Conservation (phyloP, 1,139 yeast species). For the Sugiyamaella neomexicana region DNA sequence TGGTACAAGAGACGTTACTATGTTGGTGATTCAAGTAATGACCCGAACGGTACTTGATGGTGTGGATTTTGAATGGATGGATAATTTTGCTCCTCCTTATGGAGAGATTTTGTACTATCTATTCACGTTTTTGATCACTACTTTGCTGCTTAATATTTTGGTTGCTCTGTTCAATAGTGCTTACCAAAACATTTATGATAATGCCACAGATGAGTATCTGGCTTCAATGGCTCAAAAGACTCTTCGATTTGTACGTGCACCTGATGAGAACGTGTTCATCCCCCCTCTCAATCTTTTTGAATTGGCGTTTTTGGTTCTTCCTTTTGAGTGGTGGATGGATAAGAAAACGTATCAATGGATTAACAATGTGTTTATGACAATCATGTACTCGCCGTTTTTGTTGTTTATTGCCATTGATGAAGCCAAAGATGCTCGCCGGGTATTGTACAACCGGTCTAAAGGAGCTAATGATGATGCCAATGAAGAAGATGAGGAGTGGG, state of each 20-base stretch:
- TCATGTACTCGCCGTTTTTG: conserved; percentile 69
- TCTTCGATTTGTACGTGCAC: conserved; percentile 79
- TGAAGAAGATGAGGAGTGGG: conserved; percentile 79
- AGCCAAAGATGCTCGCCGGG: conserved; percentile 63
- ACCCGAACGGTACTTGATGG: conserved; percentile 71
- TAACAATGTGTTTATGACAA: conserved; percentile 52
- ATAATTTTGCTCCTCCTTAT: conserved; percentile 77
- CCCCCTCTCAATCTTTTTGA: conserved; percentile 85
- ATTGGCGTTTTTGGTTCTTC: conserved; percentile 45
- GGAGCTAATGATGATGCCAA: conserved; percentile 78
- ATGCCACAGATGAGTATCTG: conserved; percentile 81
- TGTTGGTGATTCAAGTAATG: conserved; percentile 61
- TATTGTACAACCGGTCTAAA: conserved; percentile 66
- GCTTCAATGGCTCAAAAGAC: conserved; percentile 86
- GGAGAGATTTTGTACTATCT: conserved; percentile 74
- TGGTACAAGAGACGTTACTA: conserved; percentile 75
- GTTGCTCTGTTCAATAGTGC: conserved; percentile 86
- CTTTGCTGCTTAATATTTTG: conserved; percentile 60
- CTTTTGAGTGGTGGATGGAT: conserved; percentile 46
- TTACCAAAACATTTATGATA: conserved; percentile 74
- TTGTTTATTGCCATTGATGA: conserved; percentile 63
- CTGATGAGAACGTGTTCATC: conserved; percentile 80
- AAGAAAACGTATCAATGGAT: conserved; percentile 34
- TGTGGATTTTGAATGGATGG: conserved; percentile 69
- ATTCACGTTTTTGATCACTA: conserved; percentile 72